Base-by-base conservation (phyloP, 192 early-diverging fungal genomes). In the Coemansia sp. region DNA sequence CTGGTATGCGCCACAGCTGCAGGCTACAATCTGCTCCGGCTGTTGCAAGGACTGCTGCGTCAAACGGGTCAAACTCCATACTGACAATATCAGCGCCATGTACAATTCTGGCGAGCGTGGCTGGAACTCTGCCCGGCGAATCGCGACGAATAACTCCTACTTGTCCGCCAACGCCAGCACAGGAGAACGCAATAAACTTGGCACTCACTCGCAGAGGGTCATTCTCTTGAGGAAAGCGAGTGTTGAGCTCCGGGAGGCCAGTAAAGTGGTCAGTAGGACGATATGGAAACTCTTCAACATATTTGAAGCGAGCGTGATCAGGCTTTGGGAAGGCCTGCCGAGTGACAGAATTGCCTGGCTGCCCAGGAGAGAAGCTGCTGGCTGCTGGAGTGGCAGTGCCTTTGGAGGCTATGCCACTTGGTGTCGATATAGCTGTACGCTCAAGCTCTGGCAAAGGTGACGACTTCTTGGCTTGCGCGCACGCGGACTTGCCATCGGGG, bases 111-210 rank as follows among this genome's bases (percentile, higher is more conserved):
- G 72, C 68, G 12, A 57, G 63, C 24, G 56, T 71, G 17, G 70
- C 61, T 17, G 77, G 60, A 24, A 68, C 68, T 19, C 95, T 86
- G 8, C 93, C 94, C 8, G 88, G 86, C n/a, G 85, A 85, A 49
- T 84, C 71, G 2, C 81, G 71, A n/a, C 86, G 79, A 61, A 91
- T 76, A 24, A 96, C 81, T 2, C 84, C 92, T 47, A 97, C 61
- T 60, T 92, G 85, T 19, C 95, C 95, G 22, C 95, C 95, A 31
- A 88, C 79, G 20, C 94, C 95, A 15, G 79, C 63, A 40, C 93
- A 76, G 14, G 93, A 86, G 22, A 94, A 83, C 0, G 93, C 91
- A 45, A 95, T 71, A 37, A 86, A 91, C 60, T 76, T 85, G 46
- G 61, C 32, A 47, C 87, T 91, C 1, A 78, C 82, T 76, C 88